Evolutionary conservation across 164 flowering plant genomes (phyloP).

Genomic region (Kalanchoe fedtschenkoi): DNA sequence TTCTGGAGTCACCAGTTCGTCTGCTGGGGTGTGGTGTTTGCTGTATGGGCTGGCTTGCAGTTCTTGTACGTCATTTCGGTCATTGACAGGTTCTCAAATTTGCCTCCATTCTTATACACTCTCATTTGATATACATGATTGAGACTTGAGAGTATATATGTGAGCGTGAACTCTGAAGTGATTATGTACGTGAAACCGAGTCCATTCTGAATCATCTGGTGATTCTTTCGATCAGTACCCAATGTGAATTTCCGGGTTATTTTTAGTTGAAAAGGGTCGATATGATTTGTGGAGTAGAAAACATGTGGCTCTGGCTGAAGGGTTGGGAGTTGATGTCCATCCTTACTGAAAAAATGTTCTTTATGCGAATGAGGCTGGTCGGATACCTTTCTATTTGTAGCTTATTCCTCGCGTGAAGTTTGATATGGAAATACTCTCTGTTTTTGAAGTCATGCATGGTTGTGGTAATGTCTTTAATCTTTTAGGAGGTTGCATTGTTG

Average conservation of each 20-base stretch:
- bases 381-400: neutral
- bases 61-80: constrained; percentile 86
- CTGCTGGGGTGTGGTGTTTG: constrained; percentile 75
- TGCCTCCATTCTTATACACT: neutral
- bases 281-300: neutral
- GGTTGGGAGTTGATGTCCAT: neutral
- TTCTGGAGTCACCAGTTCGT: constrained; percentile 78
- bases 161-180: neutral
- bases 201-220: neutral
- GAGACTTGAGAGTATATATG: neutral
- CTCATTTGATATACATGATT: neutral
- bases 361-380: neutral
- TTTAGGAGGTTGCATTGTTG: too few species aligned
- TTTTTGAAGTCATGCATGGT: neutral
- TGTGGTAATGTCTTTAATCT: too few species aligned
- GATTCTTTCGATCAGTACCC: neutral
- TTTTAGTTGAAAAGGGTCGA: neutral
- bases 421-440: neutral
- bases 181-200: neutral
- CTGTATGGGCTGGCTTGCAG: constrained; percentile 71
- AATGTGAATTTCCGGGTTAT: neutral
- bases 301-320: too few species aligned
- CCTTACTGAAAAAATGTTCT: neutral
- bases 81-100: constrained; percentile 61
- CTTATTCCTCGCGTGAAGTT: neutral